Evolutionary conservation across 495 filamentous ascomycete species (phyloP).

Genomic region (Podospora comata): DNA sequence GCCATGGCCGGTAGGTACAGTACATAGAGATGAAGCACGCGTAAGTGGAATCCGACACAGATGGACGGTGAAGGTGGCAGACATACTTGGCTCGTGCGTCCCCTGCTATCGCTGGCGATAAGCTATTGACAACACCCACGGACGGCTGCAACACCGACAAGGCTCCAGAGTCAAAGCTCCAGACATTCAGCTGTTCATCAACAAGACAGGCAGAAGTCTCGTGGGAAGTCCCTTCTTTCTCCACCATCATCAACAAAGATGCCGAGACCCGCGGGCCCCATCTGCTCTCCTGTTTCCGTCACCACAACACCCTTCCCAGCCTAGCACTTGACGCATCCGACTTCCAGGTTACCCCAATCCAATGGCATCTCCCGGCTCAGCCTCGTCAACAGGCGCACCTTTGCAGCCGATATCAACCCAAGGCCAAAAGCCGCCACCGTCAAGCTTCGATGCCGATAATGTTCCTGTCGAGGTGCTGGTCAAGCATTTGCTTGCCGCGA

Average conservation of each 20-base stretch:
- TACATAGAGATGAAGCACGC: too few relatives aligned
- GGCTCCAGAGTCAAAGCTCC: not conserved
- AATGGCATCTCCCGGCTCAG: conserved; percentile 18
- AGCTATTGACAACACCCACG: conserved; percentile 5
- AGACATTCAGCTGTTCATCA: not conserved
- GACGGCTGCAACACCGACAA: not conserved
- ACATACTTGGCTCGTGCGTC: not conserved
- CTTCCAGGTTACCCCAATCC: not conserved
- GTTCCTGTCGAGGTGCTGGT: conserved; percentile 70
- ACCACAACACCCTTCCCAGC: not conserved
- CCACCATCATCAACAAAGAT: conserved; percentile 10
- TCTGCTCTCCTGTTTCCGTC: not conserved
- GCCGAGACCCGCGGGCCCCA: conserved; percentile 4
- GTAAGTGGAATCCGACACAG: too few relatives aligned
- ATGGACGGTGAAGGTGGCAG: not conserved
- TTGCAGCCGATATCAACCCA: conserved; percentile 16
- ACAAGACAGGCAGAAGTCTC: not conserved
- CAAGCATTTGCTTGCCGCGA: conserved; percentile 78
- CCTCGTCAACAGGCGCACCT: conserved; percentile 14
- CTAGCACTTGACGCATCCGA: too few relatives aligned
- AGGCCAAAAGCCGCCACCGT: not conserved
- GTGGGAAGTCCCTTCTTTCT: not conserved
- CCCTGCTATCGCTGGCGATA: conserved; percentile 5
- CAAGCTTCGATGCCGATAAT: conserved; percentile 26
- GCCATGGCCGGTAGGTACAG: too few relatives aligned